These are phyloP conservation scores for Erucastrum elatum DNA, from an alignment of 345 rosid species.

Conservation along the genomic window DNA sequence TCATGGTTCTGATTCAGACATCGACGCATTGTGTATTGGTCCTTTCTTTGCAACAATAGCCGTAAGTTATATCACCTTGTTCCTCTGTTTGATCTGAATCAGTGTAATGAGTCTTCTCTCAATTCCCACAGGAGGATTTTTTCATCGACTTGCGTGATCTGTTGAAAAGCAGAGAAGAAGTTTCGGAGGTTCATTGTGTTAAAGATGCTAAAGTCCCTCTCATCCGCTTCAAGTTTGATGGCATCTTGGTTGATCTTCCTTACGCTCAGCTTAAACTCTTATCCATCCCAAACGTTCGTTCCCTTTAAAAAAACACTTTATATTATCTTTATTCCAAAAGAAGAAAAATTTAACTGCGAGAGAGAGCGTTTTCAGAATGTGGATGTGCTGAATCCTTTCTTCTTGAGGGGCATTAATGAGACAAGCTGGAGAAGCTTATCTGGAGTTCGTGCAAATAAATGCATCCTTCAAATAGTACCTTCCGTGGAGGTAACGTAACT, in stretches of 20 bases:
- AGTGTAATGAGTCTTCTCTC: neutral
- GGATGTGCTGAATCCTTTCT: constrained; percentile 49
- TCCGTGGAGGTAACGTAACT: constrained; percentile 47
- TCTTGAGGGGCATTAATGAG: constrained; percentile 51
- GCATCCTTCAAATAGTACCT: constrained; percentile 55
- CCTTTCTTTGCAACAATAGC: constrained; percentile 56
- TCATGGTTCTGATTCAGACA: constrained; percentile 61
- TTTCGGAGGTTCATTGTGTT: constrained; percentile 49
- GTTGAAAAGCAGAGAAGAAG: constrained; percentile 45
- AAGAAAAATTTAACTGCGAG: neutral
- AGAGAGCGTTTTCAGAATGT: constrained; percentile 41
- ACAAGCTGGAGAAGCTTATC: constrained; percentile 63
- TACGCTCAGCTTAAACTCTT: constrained; percentile 50
- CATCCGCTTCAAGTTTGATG: constrained; percentile 59
- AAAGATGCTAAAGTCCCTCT: constrained; percentile 56
- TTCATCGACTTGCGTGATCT: constrained; percentile 51
- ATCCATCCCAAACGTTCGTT: constrained; percentile 49
- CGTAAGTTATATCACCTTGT: constrained; percentile 37
- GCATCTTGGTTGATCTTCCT: constrained; percentile 59
- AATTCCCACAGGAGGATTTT: constrained; percentile 51
- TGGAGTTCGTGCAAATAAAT: constrained; percentile 50
- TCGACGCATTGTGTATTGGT: constrained; percentile 57
- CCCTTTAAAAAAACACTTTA: neutral
- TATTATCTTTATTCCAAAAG: neutral
- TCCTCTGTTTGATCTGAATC: neutral